These are phyloP conservation scores for Penicillium herquei DNA, from an alignment of 495 filamentous ascomycete genomes.

Conservation along the genomic window DNA sequence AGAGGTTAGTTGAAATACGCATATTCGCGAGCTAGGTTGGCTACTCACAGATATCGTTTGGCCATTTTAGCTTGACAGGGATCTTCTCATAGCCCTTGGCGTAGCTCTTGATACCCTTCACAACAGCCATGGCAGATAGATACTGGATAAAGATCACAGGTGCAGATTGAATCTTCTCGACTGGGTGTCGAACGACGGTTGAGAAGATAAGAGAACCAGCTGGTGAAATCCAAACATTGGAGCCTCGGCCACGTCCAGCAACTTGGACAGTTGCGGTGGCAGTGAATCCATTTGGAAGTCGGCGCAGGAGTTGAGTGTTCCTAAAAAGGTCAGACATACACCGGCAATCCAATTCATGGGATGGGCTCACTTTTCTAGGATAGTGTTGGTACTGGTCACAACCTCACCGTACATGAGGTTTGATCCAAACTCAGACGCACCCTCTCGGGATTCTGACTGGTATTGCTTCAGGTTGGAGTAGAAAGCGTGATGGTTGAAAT, in stretches of 20 bases:
- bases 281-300: constrained; percentile 79
- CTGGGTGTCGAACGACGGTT: constrained; percentile 77
- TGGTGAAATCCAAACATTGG: constrained; percentile 94
- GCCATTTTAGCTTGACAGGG: constrained; percentile 92
- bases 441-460: constrained; percentile 51
- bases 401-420: constrained; percentile 86
- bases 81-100: constrained; percentile 68
- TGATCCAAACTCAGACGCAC: constrained; percentile 68
- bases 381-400: constrained; percentile 88
- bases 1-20: too few species aligned
- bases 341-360: not conserved
- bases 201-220: constrained; percentile 84
- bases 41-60: constrained; percentile 79
- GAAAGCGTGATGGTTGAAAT: constrained; percentile 82
- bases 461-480: constrained; percentile 72
- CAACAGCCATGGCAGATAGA: constrained; percentile 83
- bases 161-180: constrained; percentile 64
- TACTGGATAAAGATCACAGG: constrained; percentile 96
- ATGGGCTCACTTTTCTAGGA: constrained; percentile 77
- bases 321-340: constrained; percentile 37
- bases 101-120: constrained; percentile 81
- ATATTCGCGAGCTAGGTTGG: not conserved
- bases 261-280: constrained; percentile 90
- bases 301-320: constrained; percentile 73
- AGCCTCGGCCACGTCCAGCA: constrained; percentile 85